Conservation (phyloP, 352 stramenopile species). For the Pythium rhizo-oryzae region DNA sequence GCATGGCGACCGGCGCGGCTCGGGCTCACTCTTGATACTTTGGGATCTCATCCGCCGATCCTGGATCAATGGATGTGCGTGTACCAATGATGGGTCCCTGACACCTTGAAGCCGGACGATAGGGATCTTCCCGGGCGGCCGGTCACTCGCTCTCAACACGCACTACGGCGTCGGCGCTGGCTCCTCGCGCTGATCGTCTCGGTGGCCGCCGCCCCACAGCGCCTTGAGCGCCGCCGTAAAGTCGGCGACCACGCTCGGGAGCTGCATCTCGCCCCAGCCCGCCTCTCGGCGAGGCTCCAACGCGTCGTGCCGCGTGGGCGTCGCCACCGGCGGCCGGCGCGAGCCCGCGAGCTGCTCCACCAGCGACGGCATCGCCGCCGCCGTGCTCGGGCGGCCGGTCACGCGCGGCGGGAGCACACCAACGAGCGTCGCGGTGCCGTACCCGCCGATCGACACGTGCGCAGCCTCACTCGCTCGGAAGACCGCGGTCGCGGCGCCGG, state of each 20-base stretch:
- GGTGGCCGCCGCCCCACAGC: constrained; percentile 12
- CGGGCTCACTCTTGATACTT: constrained; percentile 2
- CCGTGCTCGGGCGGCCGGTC: constrained; percentile 3
- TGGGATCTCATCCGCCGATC: constrained; percentile 1
- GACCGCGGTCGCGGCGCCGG: constrained; percentile 3
- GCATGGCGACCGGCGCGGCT: neutral
- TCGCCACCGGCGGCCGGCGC: neutral
- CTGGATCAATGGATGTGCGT: neutral
- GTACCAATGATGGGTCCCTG: neutral
- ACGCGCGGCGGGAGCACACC: constrained; percentile 12
- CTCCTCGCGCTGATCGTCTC: neutral
- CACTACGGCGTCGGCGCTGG: constrained; percentile 9
- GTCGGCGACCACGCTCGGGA: constrained; percentile 8
- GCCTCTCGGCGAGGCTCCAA: constrained; percentile 3
- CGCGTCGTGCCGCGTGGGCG: constrained; percentile 2
- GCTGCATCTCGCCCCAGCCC: constrained; percentile 1
- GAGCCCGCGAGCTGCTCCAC: constrained; percentile 3
- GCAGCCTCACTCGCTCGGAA: constrained; percentile 14
- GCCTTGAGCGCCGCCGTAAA: constrained; percentile 13
- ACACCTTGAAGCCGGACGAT: neutral
- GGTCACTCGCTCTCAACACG: neutral
- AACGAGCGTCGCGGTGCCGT: constrained; percentile 14
- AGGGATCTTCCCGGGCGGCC: neutral
- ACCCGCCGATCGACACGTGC: constrained; percentile 5
- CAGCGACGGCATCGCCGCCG: constrained; percentile 2